phyloP scores from a whole-genome alignment of 2,329 filamentous ascomycete species.

The Neofusicoccum cordaticola region DNA sequence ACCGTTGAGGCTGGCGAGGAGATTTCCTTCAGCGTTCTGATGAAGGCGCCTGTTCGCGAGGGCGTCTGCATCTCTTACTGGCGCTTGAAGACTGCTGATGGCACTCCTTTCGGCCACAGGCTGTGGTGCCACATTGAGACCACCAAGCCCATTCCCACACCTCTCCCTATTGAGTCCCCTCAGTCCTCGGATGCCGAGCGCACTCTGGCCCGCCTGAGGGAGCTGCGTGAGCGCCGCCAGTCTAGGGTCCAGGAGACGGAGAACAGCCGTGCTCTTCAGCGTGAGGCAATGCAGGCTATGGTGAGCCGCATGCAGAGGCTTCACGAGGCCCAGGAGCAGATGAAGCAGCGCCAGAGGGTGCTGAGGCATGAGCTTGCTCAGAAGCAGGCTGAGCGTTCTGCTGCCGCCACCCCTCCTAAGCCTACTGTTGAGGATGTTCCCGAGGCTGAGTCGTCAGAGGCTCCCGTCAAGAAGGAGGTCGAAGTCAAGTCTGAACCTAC shows the following conservation, averaged over 20 bases:
- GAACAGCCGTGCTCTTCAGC: slow-evolving; percentile 18
- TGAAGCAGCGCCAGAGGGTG: slow-evolving; percentile 17
- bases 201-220: slow-evolving; percentile 10
- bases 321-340: slow-evolving; percentile 23
- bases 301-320: slow-evolving; percentile 25
- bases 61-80: slow-evolving; percentile 93
- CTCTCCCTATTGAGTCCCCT: slow-evolving; percentile 9
- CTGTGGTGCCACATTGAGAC: slow-evolving; percentile 93
- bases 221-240: slow-evolving; percentile 15
- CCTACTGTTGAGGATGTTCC: slow-evolving; percentile 16
- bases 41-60: slow-evolving; percentile 73
- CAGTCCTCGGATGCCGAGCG: slow-evolving; percentile 13
- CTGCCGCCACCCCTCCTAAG: background rate
- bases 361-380: slow-evolving; percentile 3
- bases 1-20: slow-evolving; percentile 71
- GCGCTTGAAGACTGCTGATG: slow-evolving; percentile 81
- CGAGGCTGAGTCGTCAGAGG: slow-evolving; percentile 1
- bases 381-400: slow-evolving; percentile 6
- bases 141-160: slow-evolving; percentile 8
- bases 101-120: slow-evolving; percentile 83
- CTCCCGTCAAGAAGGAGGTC: background rate
- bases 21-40: slow-evolving; percentile 75
- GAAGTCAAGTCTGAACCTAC: slow-evolving; percentile 19
- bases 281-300: slow-evolving; percentile 27
- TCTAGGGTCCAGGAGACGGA: slow-evolving; percentile 18